Evolutionary conservation across 2,329 filamentous ascomycete species (phyloP), one percentile per base, ranked within the genome.

Genomic region (Neobulgaria alba): DNA sequence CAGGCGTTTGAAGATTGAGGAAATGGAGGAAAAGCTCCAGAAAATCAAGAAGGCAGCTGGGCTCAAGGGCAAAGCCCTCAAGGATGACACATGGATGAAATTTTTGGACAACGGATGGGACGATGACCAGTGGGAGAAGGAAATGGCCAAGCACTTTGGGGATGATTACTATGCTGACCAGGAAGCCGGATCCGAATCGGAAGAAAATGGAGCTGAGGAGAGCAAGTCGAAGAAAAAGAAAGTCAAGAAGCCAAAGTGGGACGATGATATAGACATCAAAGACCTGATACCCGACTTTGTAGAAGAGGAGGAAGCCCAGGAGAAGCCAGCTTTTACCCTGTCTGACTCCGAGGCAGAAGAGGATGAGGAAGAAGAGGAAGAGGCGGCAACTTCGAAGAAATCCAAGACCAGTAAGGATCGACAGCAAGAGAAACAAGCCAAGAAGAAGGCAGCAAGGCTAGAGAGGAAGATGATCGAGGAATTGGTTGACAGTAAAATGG

Each of bases 231-330:
- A 76, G 60, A 78, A 77, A 51, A 80, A 73, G 57, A 71, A 71
- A 49, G 65, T 74, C 8, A 87, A 85, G 71, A 94, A 94, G 66
- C 87, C 86, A 8, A 85, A 79, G 48, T 98, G 90, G 83, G 86
- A 95, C 55, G 88, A 96, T 57, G 92, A 98, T 59, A 95, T 98
- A 54, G 89, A 96, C 59, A 96, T 98, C 66, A 87, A 84, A 46
- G 90, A 95, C 61, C 72, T 95, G 37, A 68, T 95, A 19, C 88
- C 87, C 1, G 86, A 94, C 46, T 95, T 93, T 57, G 77, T 85
- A 15, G 84, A 86, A 18, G 75, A 76, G 5, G 66, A 71, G 23
- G 29, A 41, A 36, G 46, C 43, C 59, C 34, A 56, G 60, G 19
- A 69, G 38, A 65, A 69, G 36, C 73, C 76, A 15, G 65, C 67